Conservation (phyloP, 768 basidiomycete species). For the Trametes sanguinea region DNA sequence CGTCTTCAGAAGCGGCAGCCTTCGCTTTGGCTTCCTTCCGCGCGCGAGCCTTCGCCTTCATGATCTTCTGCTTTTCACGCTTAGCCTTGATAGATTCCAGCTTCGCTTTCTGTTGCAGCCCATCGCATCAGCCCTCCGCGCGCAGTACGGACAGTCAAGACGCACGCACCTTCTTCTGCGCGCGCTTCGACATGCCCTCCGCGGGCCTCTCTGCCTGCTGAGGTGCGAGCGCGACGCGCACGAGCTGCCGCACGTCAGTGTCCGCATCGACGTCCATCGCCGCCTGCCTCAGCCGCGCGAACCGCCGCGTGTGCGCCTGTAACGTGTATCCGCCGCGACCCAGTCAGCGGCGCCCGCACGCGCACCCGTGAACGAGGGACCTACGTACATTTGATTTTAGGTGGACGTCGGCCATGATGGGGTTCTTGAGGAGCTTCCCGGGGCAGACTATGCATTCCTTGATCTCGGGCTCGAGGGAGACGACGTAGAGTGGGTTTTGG, state of each 20-base stretch:
- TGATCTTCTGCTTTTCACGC: conserved; percentile 50
- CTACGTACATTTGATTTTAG: conserved; percentile 65
- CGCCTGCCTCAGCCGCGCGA: conserved; percentile 49
- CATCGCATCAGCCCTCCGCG: neutral
- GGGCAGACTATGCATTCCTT: conserved; percentile 71
- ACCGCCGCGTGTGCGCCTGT: conserved; percentile 67
- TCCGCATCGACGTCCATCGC: conserved; percentile 43
- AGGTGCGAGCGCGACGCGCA: conserved; percentile 28
- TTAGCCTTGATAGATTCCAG: conserved; percentile 46
- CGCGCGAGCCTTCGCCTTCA: conserved; percentile 42
- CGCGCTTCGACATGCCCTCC: conserved; percentile 53
- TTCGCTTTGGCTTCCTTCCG: conserved; percentile 24
- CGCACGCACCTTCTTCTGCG: conserved; percentile 59
- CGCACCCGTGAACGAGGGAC: conserved; percentile 35
- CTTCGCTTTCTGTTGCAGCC: conserved; percentile 46
- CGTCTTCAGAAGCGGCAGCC: conserved; percentile 3
- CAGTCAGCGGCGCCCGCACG: neutral
- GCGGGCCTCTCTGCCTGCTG: conserved; percentile 5
- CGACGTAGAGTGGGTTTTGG: conserved; percentile 60
- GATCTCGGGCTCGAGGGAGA: conserved; percentile 55
- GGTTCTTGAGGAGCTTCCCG: conserved; percentile 67
- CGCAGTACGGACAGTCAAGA: neutral
- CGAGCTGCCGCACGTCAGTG: conserved; percentile 49
- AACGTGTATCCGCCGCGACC: neutral
- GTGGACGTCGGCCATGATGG: conserved; percentile 58